These are phyloP conservation scores for Mucor irregularis DNA, from an alignment of 371 early-diverging fungal species.

Conservation along the genomic window DNA sequence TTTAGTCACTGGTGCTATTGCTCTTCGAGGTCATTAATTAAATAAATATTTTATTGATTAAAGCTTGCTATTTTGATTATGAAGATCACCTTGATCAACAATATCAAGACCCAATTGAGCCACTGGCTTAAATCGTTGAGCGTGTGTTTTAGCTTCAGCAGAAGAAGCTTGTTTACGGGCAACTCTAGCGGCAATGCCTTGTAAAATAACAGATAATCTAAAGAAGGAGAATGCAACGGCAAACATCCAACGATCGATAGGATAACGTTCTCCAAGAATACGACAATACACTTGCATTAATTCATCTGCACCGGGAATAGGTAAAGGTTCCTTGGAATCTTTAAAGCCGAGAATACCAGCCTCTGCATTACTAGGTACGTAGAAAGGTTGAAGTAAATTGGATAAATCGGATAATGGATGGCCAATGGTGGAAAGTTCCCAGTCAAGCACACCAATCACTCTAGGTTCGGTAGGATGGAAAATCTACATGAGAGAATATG, in stretches of 20 bases:
- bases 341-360: slow-evolving; percentile 43
- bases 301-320: slow-evolving; percentile 64
- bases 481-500: no score
- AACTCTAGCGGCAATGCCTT: slow-evolving; percentile 89
- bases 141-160: slow-evolving; percentile 62
- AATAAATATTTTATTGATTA: slow-evolving; percentile 4
- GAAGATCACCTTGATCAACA: slow-evolving; percentile 36
- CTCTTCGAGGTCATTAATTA: slow-evolving; percentile 33
- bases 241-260: slow-evolving; percentile 68
- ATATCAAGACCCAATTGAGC: slow-evolving; percentile 32
- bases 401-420: slow-evolving; percentile 92
- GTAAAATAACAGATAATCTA: slow-evolving; percentile 76
- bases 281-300: slow-evolving; percentile 69
- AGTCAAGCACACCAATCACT: slow-evolving; percentile 92
- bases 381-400: slow-evolving; percentile 81
- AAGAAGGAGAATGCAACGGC: slow-evolving; percentile 55
- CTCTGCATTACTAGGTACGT: slow-evolving; percentile 43
- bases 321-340: slow-evolving; percentile 51
- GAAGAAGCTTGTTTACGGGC: slow-evolving; percentile 87
- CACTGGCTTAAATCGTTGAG: slow-evolving; percentile 39
- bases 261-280: slow-evolving; percentile 54
- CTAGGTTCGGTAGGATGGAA: slow-evolving; percentile 79
- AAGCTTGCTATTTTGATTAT: slow-evolving; percentile 21
- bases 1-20: slow-evolving; percentile 42
- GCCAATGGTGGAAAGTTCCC: slow-evolving; percentile 95